Percentiles rank a stretch among this genome's conserved stretches.
These are phyloP conservation scores for Solanum neorickii DNA, from an alignment of 257 asterid species.

Conservation along the genomic window DNA sequence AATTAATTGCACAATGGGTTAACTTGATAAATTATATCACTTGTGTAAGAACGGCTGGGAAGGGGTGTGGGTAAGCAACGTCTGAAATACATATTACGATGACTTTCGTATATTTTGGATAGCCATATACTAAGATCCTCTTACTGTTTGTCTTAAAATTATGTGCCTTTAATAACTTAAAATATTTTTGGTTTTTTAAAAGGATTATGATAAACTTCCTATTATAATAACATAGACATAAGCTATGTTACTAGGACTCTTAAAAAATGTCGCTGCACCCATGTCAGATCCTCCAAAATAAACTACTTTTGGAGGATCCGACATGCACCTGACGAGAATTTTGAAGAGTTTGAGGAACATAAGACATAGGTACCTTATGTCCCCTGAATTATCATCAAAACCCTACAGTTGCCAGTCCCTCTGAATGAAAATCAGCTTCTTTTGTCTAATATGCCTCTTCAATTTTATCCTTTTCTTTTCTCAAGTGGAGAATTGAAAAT, in stretches of 20 bases:
- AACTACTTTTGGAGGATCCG: not conserved
- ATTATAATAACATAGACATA: not conserved
- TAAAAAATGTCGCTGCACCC: not conserved
- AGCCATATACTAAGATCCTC: not conserved
- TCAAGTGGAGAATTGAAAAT: not conserved
- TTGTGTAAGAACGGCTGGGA: not conserved
- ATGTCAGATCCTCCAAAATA: not conserved
- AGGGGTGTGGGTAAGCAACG: not conserved
- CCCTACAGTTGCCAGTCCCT: not conserved
- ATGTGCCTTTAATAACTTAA: not conserved
- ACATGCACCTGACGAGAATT: not conserved
- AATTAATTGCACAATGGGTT: not conserved
- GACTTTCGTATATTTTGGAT: not conserved
- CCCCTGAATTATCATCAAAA: not conserved
- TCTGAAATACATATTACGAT: not conserved
- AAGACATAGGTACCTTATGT: not conserved
- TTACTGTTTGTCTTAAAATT: not conserved
- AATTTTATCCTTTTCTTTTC: not conserved
- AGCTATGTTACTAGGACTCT: not conserved
- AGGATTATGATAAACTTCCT: not conserved
- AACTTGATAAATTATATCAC: not conserved
- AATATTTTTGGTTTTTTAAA: not conserved
- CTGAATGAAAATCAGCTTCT: not conserved
- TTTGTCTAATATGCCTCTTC: not conserved
- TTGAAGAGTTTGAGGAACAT: not conserved